Evolutionary conservation across 768 basidiomycete genomes (phyloP).

Genomic region (Xanthoconium stramineum): DNA sequence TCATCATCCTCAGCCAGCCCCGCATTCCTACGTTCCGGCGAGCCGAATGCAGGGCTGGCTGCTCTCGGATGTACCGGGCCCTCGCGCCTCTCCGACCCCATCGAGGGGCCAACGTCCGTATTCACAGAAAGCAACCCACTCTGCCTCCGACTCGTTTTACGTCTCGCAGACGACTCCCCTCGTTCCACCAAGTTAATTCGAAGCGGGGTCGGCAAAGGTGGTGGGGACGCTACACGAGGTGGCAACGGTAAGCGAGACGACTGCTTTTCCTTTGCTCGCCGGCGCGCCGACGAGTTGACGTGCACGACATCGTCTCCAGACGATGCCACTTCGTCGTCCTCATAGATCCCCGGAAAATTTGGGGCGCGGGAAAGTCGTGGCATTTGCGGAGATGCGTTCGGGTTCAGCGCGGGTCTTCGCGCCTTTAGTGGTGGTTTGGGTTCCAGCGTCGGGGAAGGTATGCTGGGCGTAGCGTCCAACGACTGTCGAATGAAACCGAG

Average conservation of each 20-base stretch:
- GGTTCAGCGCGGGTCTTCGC: slow-evolving; percentile 44
- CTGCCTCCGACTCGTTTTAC: slow-evolving; percentile 33
- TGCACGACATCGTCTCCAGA: slow-evolving; percentile 41
- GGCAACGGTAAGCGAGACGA: slow-evolving; percentile 48
- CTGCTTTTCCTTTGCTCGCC: slow-evolving; percentile 46
- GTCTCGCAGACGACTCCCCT: slow-evolving; percentile 27
- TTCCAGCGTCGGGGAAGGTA: slow-evolving; percentile 34
- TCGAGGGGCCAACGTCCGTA: slow-evolving; percentile 26
- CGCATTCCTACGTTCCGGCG: slow-evolving; percentile 52
- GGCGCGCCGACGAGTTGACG: slow-evolving; percentile 37
- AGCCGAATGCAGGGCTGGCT: slow-evolving; percentile 67
- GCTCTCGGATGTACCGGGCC: slow-evolving; percentile 48
- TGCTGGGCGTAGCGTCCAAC: slow-evolving; percentile 40
- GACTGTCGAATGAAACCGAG: slow-evolving; percentile 63
- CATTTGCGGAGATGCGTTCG: slow-evolving; percentile 44
- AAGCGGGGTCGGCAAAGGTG: slow-evolving; percentile 32
- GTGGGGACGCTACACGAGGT: slow-evolving; percentile 40
- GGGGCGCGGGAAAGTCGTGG: slow-evolving; percentile 64
- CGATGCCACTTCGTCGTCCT: slow-evolving; percentile 58
- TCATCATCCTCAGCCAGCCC: slow-evolving; percentile 57
- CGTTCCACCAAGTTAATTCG: slow-evolving; percentile 34
- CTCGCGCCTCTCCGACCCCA: slow-evolving; percentile 28
- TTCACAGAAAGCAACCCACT: slow-evolving; percentile 54
- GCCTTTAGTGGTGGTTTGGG: slow-evolving; percentile 49
- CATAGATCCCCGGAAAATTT: slow-evolving; percentile 61